Evolutionary conservation across 345 rosid genomes (phyloP).

Genomic region (Garcia nutans): DNA sequence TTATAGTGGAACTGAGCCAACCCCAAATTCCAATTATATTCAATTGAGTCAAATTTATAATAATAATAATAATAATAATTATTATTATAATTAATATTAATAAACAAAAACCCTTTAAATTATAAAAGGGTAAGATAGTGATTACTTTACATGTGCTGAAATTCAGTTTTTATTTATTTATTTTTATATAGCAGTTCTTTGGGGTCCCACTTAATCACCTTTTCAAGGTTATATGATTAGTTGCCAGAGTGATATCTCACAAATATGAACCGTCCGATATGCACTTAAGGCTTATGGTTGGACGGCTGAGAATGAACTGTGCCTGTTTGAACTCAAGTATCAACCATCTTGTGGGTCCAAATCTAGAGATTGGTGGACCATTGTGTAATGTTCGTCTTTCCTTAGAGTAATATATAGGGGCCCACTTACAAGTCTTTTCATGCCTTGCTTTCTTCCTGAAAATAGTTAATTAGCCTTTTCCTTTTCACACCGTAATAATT

Average conservation of each 20-base stretch:
- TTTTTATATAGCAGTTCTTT: not conserved
- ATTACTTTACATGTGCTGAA: conserved; percentile 1
- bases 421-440: not conserved
- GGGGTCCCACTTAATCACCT: not conserved
- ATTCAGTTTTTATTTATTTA: not conserved
- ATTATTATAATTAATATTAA: not conserved
- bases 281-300: conserved; percentile 9
- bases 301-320: conserved; percentile 20
- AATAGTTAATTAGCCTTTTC: not conserved
- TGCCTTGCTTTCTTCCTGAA: not conserved
- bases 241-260: not conserved
- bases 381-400: too few species aligned
- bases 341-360: conserved; percentile 8
- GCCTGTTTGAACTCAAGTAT: conserved; percentile 20
- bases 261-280: conserved; percentile 23
- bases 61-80: not conserved
- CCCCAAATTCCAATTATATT: not conserved
- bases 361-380: not conserved
- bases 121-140: not conserved
- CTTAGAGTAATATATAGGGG: not conserved
- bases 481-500: not conserved
- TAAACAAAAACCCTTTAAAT: not conserved
- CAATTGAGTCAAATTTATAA: not conserved
- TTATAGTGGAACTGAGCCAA: conserved; percentile 26
- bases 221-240: conserved; percentile 28